Evolutionary conservation across 148 eudicot genomes (phyloP), one percentile per base, ranked within the genome.

Genomic region (Rheum nobile): DNA sequence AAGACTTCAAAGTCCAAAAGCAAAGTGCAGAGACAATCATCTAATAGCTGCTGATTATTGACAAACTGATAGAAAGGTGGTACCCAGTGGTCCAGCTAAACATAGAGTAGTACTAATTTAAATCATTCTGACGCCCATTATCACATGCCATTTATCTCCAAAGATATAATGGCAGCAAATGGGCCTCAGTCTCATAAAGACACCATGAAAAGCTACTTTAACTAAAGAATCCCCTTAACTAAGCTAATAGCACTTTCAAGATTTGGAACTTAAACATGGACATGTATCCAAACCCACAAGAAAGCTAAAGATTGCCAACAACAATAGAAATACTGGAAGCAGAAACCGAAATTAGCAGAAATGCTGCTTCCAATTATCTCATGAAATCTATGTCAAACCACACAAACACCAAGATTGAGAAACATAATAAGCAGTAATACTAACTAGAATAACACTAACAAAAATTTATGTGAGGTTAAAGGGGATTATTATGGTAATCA

Each of bases 61-160:
- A 61, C 67, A 61, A 31, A 28, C 67, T 29, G 35, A 31, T 22
- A 61, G 67, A 61, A 61, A 61, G 37, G 17, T 61, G 63, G 63
- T 47, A 47, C 17, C 37, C 44, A 41, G 59, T 72, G 63, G 63
- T 72, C 75, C 75, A 72, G 39, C 50, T 34, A 31, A 72, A 26
- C 61, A 72, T 29, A 72, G 29, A 26, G 65, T 28, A 61, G 67
- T 28, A 29, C 67, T 61, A 61, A 50, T 48, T 50, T 44, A 48
- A 34, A 47, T 26, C 41, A 47, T 31, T 29, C 44, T 47, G 28
- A 72, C 42, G 65, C 75, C 54, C 67, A 72, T 31, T 72, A 26
- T 72, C 65, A 50, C 65, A 52, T 72, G 75, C 63, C 57, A 72
- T 17, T 31, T 50, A 48, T 37, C 67, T 52, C 59, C 75, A 72